Evolutionary conservation across 805 yeast species (phyloP), one percentile per base, ranked within the genome.

Genomic region (Maudiozyma serrabonitensis): DNA sequence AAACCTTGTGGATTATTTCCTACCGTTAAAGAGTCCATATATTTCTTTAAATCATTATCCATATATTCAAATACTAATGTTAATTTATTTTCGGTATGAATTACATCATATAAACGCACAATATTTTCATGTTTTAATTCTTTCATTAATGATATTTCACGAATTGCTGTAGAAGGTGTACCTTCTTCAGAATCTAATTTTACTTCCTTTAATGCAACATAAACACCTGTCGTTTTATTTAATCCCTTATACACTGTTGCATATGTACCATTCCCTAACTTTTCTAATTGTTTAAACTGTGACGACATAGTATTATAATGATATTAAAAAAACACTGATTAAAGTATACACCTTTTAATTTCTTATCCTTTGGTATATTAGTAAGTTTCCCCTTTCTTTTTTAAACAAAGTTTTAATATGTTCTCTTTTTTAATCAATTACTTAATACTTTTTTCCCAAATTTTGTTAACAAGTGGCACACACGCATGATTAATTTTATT

Each of bases 171-270:
- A 1, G 97, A 89, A 1, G 99, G 99, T 21, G 95, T 97, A 18
- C 99, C 99, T 67, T 93, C 99, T 67, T 93, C 99, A 19, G 95
- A 87, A 66, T 93, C 99, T 47, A 93, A 72, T 51, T 98, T 80
- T 66, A 93, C 95, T 70, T 93, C 95, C 68, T 93, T 93, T 58
- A 93, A 73, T 0, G 99, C 99, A 37, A 93, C 99, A 43, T 89
- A 80, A n/a, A 96, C 78, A 70, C 91, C 91, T 57, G 89, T 86
- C 64, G 91, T 89, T 56, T 80, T 82, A 64, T 91, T 97, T 46
- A 89, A 74, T 1, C 99, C 99, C 67, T 91, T 93, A 71, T 93
- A 93, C 11, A 93, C 99, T 32, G 95, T 97, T 47, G 99, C 99
- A 66, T 93, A 91, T 2, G 99, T 91, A 54, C 95, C 88, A 46